Percentiles rank a stretch among this genome's conserved stretches.
Conservation (phyloP, 2,329 filamentous ascomycete genomes). For the Teratosphaeria nubilosa region DNA sequence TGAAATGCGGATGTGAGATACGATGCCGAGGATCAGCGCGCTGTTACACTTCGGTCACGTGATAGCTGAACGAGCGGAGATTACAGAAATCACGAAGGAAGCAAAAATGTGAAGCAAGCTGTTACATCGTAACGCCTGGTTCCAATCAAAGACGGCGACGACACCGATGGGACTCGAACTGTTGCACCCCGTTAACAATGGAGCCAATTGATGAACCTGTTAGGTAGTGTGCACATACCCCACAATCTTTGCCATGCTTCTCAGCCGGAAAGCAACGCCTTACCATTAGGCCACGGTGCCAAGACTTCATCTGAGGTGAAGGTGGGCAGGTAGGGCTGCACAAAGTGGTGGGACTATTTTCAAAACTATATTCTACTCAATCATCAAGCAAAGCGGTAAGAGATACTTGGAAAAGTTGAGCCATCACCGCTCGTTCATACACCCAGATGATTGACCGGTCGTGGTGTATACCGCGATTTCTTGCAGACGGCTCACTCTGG, state of each 20-base stretch:
- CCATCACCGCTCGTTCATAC: too few species aligned
- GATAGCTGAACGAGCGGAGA: background rate
- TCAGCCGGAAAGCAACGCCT: conserved; percentile 22
- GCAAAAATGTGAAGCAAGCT: background rate
- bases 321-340: background rate
- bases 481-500: background rate
- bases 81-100: too few species aligned
- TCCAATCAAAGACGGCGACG: background rate
- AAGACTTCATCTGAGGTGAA: background rate
- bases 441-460: too few species aligned
- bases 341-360: background rate
- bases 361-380: background rate
- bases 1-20: background rate
- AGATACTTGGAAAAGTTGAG: background rate
- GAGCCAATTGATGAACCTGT: too few species aligned
- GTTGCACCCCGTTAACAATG: too few species aligned
- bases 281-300: conserved; percentile 25
- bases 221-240: background rate
- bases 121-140: background rate
- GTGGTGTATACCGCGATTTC: too few species aligned
- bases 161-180: conserved; percentile 16
- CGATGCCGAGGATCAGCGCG: background rate
- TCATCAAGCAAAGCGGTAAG: background rate
- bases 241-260: conserved; percentile 15
- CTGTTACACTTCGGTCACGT: background rate